Conservation (phyloP, 2,329 filamentous ascomycete genomes). For the Colletotrichum horii region DNA sequence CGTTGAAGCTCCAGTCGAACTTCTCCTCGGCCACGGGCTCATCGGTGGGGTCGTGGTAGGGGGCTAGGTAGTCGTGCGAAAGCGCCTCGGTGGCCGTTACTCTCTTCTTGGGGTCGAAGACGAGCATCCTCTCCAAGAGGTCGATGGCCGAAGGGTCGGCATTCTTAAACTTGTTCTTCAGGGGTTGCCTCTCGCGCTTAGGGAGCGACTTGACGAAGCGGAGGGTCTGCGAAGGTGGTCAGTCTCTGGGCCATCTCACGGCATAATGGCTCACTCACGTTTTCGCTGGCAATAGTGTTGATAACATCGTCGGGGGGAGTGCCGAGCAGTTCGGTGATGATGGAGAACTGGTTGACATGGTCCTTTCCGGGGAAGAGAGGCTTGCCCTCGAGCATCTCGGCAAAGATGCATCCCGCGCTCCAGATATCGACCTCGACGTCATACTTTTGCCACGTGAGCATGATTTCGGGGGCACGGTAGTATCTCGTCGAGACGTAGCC, state of each 20-base stretch:
- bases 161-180: conserved; percentile 92
- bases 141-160: conserved; percentile 87
- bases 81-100: conserved; percentile 87
- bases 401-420: conserved; percentile 99
- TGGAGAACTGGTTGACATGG: conserved; percentile 99
- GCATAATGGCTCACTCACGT: conserved; percentile 62
- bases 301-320: conserved; percentile 99
- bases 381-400: conserved; percentile 99
- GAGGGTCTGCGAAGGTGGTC: conserved; percentile 68
- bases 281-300: conserved; percentile 97
- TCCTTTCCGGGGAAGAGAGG: conserved; percentile 98
- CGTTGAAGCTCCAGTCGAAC: conserved; percentile 99
- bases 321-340: conserved; percentile 96
- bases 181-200: conserved; percentile 87
- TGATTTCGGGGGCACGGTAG: conserved; percentile 98
- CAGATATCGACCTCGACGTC: conserved; percentile 99
- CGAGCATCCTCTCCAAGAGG: conserved; percentile 93
- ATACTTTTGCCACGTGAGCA: conserved; percentile 99
- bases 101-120: conserved; percentile 97
- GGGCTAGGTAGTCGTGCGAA: conserved; percentile 89
- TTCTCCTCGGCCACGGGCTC: conserved; percentile 96
- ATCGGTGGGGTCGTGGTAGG: conserved; percentile 96
- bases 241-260: neutral
- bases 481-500: conserved; percentile 98
- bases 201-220: conserved; percentile 97